Base-by-base conservation (phyloP, 257 asterid genomes). In the Nyctanthes arbortristis region DNA sequence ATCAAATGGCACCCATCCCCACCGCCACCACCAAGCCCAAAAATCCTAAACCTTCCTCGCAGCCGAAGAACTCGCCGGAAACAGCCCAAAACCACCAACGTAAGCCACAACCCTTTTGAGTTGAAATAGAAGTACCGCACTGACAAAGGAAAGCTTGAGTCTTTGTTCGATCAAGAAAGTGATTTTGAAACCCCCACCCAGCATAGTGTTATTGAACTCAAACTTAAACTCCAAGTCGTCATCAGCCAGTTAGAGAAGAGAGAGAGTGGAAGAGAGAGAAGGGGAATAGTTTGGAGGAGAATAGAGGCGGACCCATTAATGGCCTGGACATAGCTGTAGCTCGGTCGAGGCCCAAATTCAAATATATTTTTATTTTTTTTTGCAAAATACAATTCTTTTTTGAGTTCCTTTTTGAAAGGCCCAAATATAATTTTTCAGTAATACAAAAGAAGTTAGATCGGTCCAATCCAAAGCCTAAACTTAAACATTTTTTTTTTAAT, bases 11-110 rank as follows among this genome's bases (percentile, higher is more conserved):
- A 82, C 32, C 88, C 94, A 47, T 56, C 85, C 3, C 89, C 86
- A 31, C 87, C n/a, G n/a, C n/a, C n/a, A n/a, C n/a, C 93, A 40
- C n/a, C n/a, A 5, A 87, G 82, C 77, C 98, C 98, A 9, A 88
- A 87, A 73, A 79, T 93, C 61, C 91, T 90, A 75, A 84, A 88
- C 79, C 84, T 92, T 10, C 92, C 88, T 11, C 84, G 89, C 40
- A 61, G 87, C 59, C n/a, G n/a, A n/a, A n/a, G n/a, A n/a, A n/a
- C n/a, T n/a, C n/a, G n/a, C n/a, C 81, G 90, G n/a, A 87, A 82
- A 68, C 85, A 16, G 0, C 68, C 75, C 56, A 82, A 36, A 43
- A 64, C 81, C 36, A 11, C 80, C 68, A 14, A 65, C 37, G 56
- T 28, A 36, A 45, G 62, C 72, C 67, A 39, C 67, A 63, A 28